phyloP scores from a whole-genome alignment of 2,329 filamentous ascomycete species.

The Biscogniauxia sp. region DNA sequence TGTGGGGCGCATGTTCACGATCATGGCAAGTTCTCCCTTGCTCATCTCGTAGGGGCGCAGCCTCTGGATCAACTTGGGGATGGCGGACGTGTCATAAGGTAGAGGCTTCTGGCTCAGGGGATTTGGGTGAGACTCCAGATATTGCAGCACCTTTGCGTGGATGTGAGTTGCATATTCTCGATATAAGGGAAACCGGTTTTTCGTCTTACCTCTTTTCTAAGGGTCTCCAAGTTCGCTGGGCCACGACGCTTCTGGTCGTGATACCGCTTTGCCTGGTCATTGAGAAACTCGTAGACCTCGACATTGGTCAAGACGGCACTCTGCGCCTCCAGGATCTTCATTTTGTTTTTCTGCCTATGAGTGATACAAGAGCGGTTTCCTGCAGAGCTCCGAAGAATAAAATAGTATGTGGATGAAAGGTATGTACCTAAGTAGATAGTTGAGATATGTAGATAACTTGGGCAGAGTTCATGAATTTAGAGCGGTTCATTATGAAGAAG shows the following conservation, averaged over 20 bases:
- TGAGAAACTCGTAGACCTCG: slow-evolving; percentile 67
- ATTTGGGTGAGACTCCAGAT: slow-evolving; percentile 53
- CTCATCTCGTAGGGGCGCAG: slow-evolving; percentile 58
- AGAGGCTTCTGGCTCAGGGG: slow-evolving; percentile 55
- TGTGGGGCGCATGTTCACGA: slow-evolving; percentile 63
- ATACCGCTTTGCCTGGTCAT: slow-evolving; percentile 52
- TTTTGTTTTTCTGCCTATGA: slow-evolving; percentile 24
- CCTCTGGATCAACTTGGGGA: slow-evolving; percentile 52
- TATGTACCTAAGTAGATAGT: too few relatives aligned
- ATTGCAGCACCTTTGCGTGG: slow-evolving; percentile 53
- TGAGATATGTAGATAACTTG: too few relatives aligned
- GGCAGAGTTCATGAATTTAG: too few relatives aligned
- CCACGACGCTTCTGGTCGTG: slow-evolving; percentile 50
- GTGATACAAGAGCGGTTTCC: too few relatives aligned
- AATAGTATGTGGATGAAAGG: too few relatives aligned
- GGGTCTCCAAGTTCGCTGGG: slow-evolving; percentile 57
- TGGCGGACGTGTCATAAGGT: slow-evolving; percentile 51
- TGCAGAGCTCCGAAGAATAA: too few relatives aligned
- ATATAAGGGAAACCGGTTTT: neutral
- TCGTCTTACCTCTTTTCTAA: slow-evolving; percentile 60
- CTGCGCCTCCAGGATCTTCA: slow-evolving; percentile 72
- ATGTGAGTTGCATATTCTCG: slow-evolving; percentile 2
- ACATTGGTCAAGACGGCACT: slow-evolving; percentile 69
- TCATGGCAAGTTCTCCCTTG: slow-evolving; percentile 68
- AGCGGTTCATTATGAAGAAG: too few relatives aligned